Percentiles rank a stretch among this genome's conserved stretches.
phyloP scores from a whole-genome alignment of 1,284 basidiomycete species.

The Cryptococcus floricola region DNA sequence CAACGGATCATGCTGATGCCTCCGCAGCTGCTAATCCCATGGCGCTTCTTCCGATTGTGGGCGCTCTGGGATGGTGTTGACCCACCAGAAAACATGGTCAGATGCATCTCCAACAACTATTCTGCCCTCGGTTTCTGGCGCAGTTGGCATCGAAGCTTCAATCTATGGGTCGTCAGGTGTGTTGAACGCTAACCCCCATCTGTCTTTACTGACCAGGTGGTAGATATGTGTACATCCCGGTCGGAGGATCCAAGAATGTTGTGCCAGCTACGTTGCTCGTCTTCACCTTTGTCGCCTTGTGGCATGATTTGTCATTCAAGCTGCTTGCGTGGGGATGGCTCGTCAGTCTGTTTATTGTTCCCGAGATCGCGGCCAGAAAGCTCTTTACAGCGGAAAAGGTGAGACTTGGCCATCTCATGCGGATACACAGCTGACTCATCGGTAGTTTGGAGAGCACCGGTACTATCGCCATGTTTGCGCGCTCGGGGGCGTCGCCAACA shows the following conservation, averaged over 20 bases:
- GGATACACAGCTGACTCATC: background rate
- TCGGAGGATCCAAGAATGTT: constrained; percentile 68
- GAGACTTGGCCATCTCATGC: constrained; percentile 20
- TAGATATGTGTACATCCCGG: constrained; percentile 88
- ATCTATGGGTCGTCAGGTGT: constrained; percentile 89
- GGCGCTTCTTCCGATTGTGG: constrained; percentile 98
- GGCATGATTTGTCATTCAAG: constrained; percentile 90
- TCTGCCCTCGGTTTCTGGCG: constrained; percentile 92
- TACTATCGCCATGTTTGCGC: constrained; percentile 91
- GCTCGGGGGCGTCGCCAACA: constrained; percentile 76
- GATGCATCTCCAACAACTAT: constrained; percentile 98
- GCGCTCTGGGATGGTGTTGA: constrained; percentile 84
- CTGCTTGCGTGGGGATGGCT: constrained; percentile 97
- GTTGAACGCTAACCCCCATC: constrained; percentile 9
- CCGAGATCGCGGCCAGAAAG: constrained; percentile 68
- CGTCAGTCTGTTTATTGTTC: constrained; percentile 82
- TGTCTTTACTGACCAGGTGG: background rate
- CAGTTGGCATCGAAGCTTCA: constrained; percentile 94
- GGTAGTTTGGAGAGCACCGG: constrained; percentile 60
- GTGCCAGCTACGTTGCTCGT: constrained; percentile 70
- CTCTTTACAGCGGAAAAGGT: constrained; percentile 65
- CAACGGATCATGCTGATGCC: constrained; percentile 1
- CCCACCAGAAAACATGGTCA: constrained; percentile 96
- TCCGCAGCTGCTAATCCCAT: constrained; percentile 76
- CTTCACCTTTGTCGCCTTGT: constrained; percentile 97